Evolutionary conservation across 768 basidiomycete genomes (phyloP), one percentile per base, ranked within the genome.

Genomic region (Auricularia heimuer): DNA sequence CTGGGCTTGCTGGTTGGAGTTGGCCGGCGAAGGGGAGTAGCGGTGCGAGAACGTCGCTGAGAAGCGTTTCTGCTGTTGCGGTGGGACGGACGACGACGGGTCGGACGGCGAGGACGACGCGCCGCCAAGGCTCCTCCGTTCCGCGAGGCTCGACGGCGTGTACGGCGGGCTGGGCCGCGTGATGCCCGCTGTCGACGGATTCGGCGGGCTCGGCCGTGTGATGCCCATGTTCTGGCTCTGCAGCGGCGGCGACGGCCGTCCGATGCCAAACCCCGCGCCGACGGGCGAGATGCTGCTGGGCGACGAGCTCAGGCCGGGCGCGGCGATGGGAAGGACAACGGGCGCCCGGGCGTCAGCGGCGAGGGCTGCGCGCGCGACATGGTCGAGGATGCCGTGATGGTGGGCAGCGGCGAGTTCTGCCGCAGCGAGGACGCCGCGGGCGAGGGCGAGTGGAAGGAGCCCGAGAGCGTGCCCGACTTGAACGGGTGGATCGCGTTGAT

Each of bases 401-500:
- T 60, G 56, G 29, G 11, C 4, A 60, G 24, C 8, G 24, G 24
- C 56, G 56, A 60, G 16, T 51, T 16, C 14, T 14, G 14, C 7
- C 56, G 56, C 7, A 60, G 29, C 1, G 56, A 60, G 12, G 39
- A 42, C 56, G 11, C 24, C 8, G 56, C 56, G 54, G 29, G 54
- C 54, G 54, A 56, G 11, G 44, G 44, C 44, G 44, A 45, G 10
- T 51, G 47, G 18, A 51, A 21, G 1, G 18, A 18, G 24, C 56
- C 56, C 21, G 82, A 83, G 12, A 82, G 75, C 0, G 82, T 80
- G 10, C 80, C 78, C 4, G 81, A 78, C 68, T 82, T 82, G 77
- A 82, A 82, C 16, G 81, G 79, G 65, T 80, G 76, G 2, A 82
- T 75, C 0, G 76, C 70, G 39, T 74, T 77, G 18, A 51, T 51